Evolutionary conservation across 257 asterid species (phyloP), one percentile per base, ranked within the genome.

Genomic region (Solanum pimpinellifolium): DNA sequence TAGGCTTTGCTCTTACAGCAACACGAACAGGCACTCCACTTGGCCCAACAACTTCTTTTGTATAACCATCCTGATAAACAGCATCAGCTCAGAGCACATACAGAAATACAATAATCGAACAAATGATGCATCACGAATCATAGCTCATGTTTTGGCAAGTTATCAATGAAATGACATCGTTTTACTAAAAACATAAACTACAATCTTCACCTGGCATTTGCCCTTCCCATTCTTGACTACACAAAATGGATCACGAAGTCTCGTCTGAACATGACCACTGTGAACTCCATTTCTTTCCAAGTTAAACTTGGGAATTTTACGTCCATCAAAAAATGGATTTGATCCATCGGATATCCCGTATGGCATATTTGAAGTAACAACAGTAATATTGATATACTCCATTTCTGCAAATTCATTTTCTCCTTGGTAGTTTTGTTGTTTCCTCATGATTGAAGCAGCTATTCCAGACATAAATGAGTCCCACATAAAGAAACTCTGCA

Each of bases 401-500:
- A 95, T 94, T 39, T 93, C 94, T 7, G 99, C 97, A 89, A 94
- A 96, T 74, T 93, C 98, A 83, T 95, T 96, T 86, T 93, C 93
- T 33, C 98, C 98, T 15, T 88, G 81, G 13, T 6, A 73, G 89
- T 91, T 91, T 29, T 91, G 83, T 3, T 77, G 85, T 52, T 90
- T 92, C 11, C 89, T 92, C 98, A 96, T 94, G 13, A 92, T 93
- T n/a, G 99, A 96, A 89, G 98, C 89, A 15, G 99, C 99, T 85
- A 96, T 94, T 16, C 98, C 97, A 2, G 96, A 87, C 70, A 92
- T 75, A 83, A 96, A 93, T 2, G 98, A 93, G 37, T 96, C 99
- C 99, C 99, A 95, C 98, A 95, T 94, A 83, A 91, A 96, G 89
- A 89, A 95, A 90, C 95, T 93, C 99, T 96, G 97, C 94, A 89